Evolutionary conservation across 2,329 filamentous ascomycete species (phyloP), one percentile per base, ranked within the genome.

Genomic region (Myriosclerotinia curreyana): DNA sequence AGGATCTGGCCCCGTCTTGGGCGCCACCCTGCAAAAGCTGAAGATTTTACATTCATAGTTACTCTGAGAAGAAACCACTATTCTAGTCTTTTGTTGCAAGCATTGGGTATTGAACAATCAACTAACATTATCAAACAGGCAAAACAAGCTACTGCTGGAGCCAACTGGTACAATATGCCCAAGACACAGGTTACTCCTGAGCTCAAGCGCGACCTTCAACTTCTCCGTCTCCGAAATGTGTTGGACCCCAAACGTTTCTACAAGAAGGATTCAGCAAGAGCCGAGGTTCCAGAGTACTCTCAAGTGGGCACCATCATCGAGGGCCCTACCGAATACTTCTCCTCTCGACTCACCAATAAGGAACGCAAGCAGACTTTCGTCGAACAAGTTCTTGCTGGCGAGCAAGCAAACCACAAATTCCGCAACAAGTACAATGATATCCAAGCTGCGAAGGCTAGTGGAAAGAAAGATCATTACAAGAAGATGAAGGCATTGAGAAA

Each of bases 381-480:
- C 1, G 91, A 96, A 68, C 92, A 97, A 74, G 84, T 95, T 4
- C 80, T 97, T 70, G 84, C 86, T 31, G 79, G 82, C 51, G 88
- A 92, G 75, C 80, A 84, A 60, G 76, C 83, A 66, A 87, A 80
- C 52, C 82, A 83, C 66, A 89, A 90, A 71, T 95, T 97, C 79
- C 92, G 90, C 81, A 84, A 82, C 73, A 97, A 96, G 77, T 98
- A 96, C 77, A 82, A 85, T 64, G 88, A 94, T 65, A 91, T 98
- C 58, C 92, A 97, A 75, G 82, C 82, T 59, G 83, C 83, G 67
- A 98, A 96, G 78, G 85, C 83, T 31, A 96, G 91, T 71, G 95
- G 95, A 60, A 96, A 92, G 80, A 97, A 94, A 78, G 87, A 84
- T 0, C 89, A 91, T 72, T 98, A 97, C 81, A 94, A 94, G 74